Evolutionary conservation across 1,284 basidiomycete genomes (phyloP).

Genomic region (Lentinula novae-zelandiae): DNA sequence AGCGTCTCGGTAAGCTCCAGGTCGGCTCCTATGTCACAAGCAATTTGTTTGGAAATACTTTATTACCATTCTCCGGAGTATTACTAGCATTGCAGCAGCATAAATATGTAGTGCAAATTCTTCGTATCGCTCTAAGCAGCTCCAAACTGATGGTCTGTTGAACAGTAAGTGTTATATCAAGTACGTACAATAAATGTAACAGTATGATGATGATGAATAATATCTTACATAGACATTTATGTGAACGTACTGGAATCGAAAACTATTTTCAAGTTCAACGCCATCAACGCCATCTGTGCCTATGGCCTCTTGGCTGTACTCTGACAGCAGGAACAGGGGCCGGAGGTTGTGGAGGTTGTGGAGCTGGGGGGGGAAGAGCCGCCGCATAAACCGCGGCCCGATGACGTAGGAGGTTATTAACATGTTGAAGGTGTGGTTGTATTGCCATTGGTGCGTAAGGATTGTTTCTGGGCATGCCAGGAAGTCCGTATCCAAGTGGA

Average conservation of each 20-base stretch:
- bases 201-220: neutral
- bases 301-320: neutral
- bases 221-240: neutral
- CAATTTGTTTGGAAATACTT: too few species aligned
- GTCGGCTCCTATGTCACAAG: too few species aligned
- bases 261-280: neutral
- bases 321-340: neutral
- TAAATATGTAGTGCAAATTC: too few species aligned
- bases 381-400: neutral
- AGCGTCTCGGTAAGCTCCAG: neutral
- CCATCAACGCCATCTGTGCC: neutral
- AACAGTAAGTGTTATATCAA: neutral
- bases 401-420: neutral
- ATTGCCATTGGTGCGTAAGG: neutral
- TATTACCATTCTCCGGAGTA: too few species aligned
- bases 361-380: neutral
- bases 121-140: too few species aligned
- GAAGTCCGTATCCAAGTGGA: neutral
- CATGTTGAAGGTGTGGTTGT: neutral
- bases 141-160: neutral
- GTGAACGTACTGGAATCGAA: neutral
- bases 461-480: constrained; percentile 4
- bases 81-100: too few species aligned
- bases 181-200: neutral
- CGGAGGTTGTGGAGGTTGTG: neutral